Evolutionary conservation across 306 rosid species (phyloP), one percentile per base, ranked within the genome.

Genomic region (Acacia melanoxylon): DNA sequence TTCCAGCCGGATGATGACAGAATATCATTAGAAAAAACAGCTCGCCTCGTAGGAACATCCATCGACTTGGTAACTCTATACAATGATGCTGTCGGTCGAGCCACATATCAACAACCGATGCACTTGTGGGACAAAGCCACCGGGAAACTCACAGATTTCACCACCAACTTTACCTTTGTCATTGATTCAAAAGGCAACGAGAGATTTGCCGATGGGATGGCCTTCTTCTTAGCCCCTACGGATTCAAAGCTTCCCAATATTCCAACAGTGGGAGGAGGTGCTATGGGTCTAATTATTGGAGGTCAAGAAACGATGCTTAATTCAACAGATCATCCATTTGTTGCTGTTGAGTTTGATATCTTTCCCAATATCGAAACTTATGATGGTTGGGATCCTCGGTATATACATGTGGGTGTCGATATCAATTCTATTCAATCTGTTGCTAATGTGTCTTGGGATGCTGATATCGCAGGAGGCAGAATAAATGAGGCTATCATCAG

Each of bases 291-390:
- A 9, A 14, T n/a, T 56, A 56, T 56, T n/a, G 63, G 27, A 6
- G 63, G 29, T n/a, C 4, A n/a, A 1, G 63, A 56, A 20, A n/a
- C 63, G 1, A 56, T 7, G 0, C 9, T n/a, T 20, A 56, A 59
- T 24, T 59, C 33, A 59, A 59, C 16, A 16, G 24, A 0, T 13
- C 3, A 63, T 63, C 69, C 69, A 13, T 63, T 63, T 63, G 69
- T 48, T 83, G 80, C 22, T 89, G 87, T 22, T 42, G 69, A 63
- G 70, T 91, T 89, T 59, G 94, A 91, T 66, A 89, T 84, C 78
- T 84, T 3, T 12, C 10, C 1, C 0, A 78, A 82, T 52, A 5
- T 6, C 2, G n/a, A 52, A 10, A 0, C 16, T 52, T 1, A 17
- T 14, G 0, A 0, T 0, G 63, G 12, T 14, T 87, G 72, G 75